A percentile compares a stretch with the other conserved stretches of the same genome.
phyloP scores from a whole-genome alignment of 148 eudicot species.

The Pharnaceum exiguum region DNA sequence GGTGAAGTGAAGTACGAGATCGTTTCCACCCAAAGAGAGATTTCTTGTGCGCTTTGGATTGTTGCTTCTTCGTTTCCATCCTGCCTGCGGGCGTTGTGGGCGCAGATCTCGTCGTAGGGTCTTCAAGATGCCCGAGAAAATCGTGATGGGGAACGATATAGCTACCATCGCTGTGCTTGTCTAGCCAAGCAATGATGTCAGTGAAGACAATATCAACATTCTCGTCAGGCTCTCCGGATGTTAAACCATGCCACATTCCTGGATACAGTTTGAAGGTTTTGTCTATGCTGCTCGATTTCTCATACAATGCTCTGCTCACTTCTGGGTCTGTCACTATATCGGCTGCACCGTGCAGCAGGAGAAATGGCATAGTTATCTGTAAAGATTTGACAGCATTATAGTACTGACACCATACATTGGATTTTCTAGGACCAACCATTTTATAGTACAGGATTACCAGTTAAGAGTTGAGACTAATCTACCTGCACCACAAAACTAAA shows the following conservation, averaged over 20 bases:
- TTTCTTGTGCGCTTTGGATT: conserved; percentile 22
- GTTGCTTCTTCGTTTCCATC: conserved; percentile 18
- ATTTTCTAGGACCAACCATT: too few species aligned
- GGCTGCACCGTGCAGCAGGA: conserved; percentile 91
- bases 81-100: conserved; percentile 17
- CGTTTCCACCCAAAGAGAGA: conserved; percentile 82
- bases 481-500: too few species aligned
- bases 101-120: conserved; percentile 13
- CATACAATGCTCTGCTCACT: conserved; percentile 82
- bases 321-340: conserved; percentile 94
- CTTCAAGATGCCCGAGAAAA: conserved; percentile 9
- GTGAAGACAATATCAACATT: conserved; percentile 72
- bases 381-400: not conserved
- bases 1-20: conserved; percentile 58
- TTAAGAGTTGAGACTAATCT: too few species aligned
- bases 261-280: conserved; percentile 87
- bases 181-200: conserved; percentile 84
- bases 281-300: conserved; percentile 73
- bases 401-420: too few species aligned
- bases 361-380: conserved; percentile 86
- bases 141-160: conserved; percentile 1
- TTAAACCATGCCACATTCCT: conserved; percentile 96
- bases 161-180: conserved; percentile 32
- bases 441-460: too few species aligned
- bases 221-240: conserved; percentile 81